Percentiles rank a stretch among this genome's conserved stretches.
Conservation (phyloP, 192 early-diverging fungal genomes). For the Pilobolus umbonatus region DNA sequence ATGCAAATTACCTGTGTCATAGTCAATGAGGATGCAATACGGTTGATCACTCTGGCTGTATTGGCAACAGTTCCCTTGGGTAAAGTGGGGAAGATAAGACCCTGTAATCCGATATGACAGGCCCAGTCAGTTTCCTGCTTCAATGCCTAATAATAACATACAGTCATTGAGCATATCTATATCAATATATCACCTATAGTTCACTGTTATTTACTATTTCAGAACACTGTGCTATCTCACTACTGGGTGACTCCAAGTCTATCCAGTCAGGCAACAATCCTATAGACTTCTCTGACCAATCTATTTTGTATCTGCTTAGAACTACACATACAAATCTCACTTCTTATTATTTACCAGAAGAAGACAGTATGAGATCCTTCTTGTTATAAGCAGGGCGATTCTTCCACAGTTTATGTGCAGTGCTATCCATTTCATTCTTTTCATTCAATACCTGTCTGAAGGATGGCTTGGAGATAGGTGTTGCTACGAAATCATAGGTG, state of each 20-base stretch:
- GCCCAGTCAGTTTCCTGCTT: constrained; percentile 67
- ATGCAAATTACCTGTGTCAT: constrained; percentile 25
- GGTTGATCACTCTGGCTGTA: constrained; percentile 49
- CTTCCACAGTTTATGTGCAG: constrained; percentile 34
- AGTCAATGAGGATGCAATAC: constrained; percentile 32
- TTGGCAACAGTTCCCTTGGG: constrained; percentile 38
- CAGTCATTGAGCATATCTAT: background rate
- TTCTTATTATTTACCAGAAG: constrained; percentile 35
- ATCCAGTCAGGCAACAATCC: constrained; percentile 53
- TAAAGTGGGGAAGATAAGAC: constrained; percentile 50
- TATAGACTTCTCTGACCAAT: constrained; percentile 29
- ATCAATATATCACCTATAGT: background rate
- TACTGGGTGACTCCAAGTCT: constrained; percentile 45
- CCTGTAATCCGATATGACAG: constrained; percentile 59
- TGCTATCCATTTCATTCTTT: constrained; percentile 20
- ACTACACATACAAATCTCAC: too few species aligned
- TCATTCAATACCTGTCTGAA: constrained; percentile 44
- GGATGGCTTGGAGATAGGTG: constrained; percentile 45
- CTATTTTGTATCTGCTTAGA: constrained; percentile 18
- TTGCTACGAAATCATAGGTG: constrained; percentile 47
- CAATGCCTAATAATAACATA: constrained; percentile 34
- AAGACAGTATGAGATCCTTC: constrained; percentile 43
- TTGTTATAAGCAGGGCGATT: constrained; percentile 36
- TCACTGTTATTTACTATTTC: constrained; percentile 37
- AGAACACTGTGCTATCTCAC: constrained; percentile 46